A percentile compares a stretch with the other conserved stretches of the same genome.
These are phyloP conservation scores for Fomitiporia mediterranea DNA, from an alignment of 1,284 basidiomycete species.

Conservation along the genomic window DNA sequence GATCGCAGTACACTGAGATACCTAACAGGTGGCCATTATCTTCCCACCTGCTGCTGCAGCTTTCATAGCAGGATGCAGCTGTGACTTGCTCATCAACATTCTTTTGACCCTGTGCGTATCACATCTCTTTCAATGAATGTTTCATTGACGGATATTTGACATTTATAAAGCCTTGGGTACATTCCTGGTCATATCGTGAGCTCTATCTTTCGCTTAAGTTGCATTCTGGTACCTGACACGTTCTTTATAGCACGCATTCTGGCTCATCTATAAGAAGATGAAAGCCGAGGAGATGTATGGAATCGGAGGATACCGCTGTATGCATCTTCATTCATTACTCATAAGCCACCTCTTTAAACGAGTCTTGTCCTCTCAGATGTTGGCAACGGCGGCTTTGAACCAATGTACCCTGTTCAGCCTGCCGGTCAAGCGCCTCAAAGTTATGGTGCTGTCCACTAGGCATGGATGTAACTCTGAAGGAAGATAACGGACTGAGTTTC, in stretches of 20 bases:
- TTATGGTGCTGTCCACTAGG: conserved; percentile 36
- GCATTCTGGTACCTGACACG: neutral
- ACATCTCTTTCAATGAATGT: neutral
- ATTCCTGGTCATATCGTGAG: conserved; percentile 65
- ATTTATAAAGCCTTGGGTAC: conserved; percentile 56
- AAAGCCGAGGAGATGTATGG: conserved; percentile 59
- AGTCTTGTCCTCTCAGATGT: conserved; percentile 38
- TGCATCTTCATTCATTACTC: conserved; percentile 24
- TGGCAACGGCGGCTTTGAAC: conserved; percentile 52
- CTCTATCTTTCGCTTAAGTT: conserved; percentile 10
- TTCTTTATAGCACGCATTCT: conserved; percentile 42
- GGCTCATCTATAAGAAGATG: conserved; percentile 55
- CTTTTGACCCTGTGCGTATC: conserved; percentile 58
- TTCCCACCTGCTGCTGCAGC: conserved; percentile 68
- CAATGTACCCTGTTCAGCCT: conserved; percentile 32
- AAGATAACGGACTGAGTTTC: too few species aligned
- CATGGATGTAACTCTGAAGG: too few species aligned
- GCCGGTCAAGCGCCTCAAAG: conserved; percentile 28
- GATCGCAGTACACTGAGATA: conserved; percentile 28
- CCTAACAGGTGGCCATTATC: conserved; percentile 66
- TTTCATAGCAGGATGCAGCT: conserved; percentile 74
- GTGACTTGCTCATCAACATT: conserved; percentile 80
- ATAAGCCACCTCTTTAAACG: too few species aligned
- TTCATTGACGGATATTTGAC: conserved; percentile 7
- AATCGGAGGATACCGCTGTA: conserved; percentile 44